Evolutionary conservation across 2,329 filamentous ascomycete genomes (phyloP), one percentile per base, ranked within the genome.

Genomic region (Epichloe gansuensis): DNA sequence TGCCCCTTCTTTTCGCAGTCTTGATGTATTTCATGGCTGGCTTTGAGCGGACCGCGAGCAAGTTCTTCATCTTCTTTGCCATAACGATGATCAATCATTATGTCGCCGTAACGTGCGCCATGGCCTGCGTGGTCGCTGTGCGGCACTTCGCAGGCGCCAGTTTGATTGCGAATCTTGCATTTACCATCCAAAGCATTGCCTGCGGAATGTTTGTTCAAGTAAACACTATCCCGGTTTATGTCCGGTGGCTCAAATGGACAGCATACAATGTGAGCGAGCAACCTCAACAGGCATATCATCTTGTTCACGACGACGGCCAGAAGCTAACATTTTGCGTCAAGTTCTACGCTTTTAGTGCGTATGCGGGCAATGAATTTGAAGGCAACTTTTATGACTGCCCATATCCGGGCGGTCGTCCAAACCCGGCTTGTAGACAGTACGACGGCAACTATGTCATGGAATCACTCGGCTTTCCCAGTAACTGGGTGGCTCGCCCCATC

Each of bases 1-100:
- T 88, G 1, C 86, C 86, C 0, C 74, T 88, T 15, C 63, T 88
- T 3, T 90, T 84, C 61, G 82, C 82, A 5, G 67, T 82, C 2
- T 83, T 90, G 7, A 83, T 82, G 61, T 91, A 90, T 65, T 90
- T 88, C 64, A 88, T 90, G 83, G 79, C 81, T 6, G 85, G 85
- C 0, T 87, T 89, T 58, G 79, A 86, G 46, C 72, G 75, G 3
- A 76, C 82, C 8, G 78, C 75, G 0, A 67, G 61, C 1, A 79
- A 84, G 51, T 90, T 89, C 65, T 82, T 91, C 54, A 81, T 76
- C 1, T 91, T 89, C 68, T 84, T 90, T 57, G 72, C 75, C 3
- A 73, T 89, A 39, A 77, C 82, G 0, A 65, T 91, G 4, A 65
- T 90, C 3, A 82, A 81, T 45, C 86, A 91, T 54, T 88, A 88